Conservation (phyloP, 1,284 basidiomycete genomes). For the Leccinum insolens region DNA sequence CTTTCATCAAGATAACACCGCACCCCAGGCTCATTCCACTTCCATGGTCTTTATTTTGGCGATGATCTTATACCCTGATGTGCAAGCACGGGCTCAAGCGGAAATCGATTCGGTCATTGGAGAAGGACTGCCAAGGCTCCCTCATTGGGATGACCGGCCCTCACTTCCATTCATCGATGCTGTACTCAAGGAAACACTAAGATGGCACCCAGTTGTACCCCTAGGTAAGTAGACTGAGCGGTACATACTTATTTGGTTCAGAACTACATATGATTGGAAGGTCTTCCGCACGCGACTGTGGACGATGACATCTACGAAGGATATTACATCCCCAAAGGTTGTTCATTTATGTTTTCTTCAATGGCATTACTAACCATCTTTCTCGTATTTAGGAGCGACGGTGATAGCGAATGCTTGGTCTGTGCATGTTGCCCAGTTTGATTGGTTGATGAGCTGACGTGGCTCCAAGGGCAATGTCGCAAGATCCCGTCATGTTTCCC, state of each 20-base stretch:
- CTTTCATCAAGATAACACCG: constrained; percentile 10
- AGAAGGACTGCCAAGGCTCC: constrained; percentile 33
- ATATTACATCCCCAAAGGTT: constrained; percentile 44
- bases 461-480: constrained; percentile 43
- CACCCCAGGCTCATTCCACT: constrained; percentile 42
- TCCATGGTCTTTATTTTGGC: constrained; percentile 50
- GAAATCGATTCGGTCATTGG: too few relatives aligned
- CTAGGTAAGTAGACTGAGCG: constrained; percentile 17
- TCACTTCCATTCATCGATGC: constrained; percentile 49
- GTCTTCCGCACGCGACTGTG: constrained; percentile 45
- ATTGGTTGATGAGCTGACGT: neutral
- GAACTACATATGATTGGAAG: constrained; percentile 11
- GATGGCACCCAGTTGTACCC: constrained; percentile 51
- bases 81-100: neutral
- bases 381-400: constrained; percentile 21
- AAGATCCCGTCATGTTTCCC: constrained; percentile 43
- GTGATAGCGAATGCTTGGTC: constrained; percentile 29
- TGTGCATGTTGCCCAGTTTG: neutral
- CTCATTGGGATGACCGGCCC: constrained; percentile 41
- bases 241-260: neutral
- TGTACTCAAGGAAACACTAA: constrained; percentile 52
- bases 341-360: neutral
- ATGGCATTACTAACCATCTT: neutral
- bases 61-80: constrained; percentile 48
- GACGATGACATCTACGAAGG: constrained; percentile 47